These are phyloP conservation scores for Diaporthe humulicola DNA, from an alignment of 2,329 filamentous ascomycete genomes.

Conservation along the genomic window DNA sequence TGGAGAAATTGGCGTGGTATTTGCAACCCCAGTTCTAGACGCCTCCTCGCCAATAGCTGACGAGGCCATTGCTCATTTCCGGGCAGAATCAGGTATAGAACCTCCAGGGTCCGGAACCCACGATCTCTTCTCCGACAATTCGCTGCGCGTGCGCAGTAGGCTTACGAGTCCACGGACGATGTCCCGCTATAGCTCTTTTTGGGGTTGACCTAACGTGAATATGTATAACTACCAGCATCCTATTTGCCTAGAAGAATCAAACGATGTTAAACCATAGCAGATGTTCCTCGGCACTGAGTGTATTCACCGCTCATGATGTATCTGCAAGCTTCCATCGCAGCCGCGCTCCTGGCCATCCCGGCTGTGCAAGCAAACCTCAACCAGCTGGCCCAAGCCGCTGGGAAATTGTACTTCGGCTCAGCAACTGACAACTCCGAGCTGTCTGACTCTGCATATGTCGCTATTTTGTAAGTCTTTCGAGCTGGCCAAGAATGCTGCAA, in stretches of 20 bases:
- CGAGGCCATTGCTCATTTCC: slow-evolving; percentile 17
- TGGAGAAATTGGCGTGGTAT: slow-evolving; percentile 35
- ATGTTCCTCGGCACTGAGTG: background rate
- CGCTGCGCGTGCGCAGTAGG: background rate
- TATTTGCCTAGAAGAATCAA: background rate
- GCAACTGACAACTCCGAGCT: slow-evolving; percentile 72
- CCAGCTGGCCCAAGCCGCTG: slow-evolving; percentile 38
- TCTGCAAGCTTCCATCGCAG: slow-evolving; percentile 4
- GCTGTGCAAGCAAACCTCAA: slow-evolving; percentile 38
- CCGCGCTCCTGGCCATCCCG: slow-evolving; percentile 12
- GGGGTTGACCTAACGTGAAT: background rate
- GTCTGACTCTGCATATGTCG: slow-evolving; percentile 66
- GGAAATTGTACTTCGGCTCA: slow-evolving; percentile 70
- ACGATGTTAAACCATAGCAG: background rate
- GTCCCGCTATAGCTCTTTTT: background rate
- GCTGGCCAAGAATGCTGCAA: background rate
- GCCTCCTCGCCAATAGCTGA: background rate
- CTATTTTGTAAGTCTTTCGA: slow-evolving; percentile 56
- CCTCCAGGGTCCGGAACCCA: background rate
- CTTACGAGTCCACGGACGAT: background rate
- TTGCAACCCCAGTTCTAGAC: slow-evolving; percentile 7
- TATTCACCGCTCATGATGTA: background rate
- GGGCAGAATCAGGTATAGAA: slow-evolving; percentile 28
- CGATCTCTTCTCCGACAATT: slow-evolving; percentile 2
- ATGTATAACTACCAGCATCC: slow-evolving; percentile 6